Evolutionary conservation across 805 yeast genomes (phyloP).

Genomic region (Blastobotrys attinorum): DNA sequence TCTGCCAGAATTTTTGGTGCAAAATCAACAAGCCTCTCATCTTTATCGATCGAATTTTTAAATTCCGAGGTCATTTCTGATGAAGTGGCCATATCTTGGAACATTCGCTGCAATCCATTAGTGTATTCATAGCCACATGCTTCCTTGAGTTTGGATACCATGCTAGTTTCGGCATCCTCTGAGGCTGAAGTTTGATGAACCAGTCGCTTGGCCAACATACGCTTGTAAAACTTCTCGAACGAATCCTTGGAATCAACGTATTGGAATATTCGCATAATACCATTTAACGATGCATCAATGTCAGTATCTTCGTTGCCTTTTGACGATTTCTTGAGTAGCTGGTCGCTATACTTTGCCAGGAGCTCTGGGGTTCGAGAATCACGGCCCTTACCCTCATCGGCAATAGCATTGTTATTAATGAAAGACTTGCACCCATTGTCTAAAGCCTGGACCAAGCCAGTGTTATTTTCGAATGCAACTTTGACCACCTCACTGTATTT

Average conservation of each 20-base stretch:
- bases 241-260: conserved; percentile 91
- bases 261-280: conserved; percentile 78
- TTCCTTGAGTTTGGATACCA: conserved; percentile 78
- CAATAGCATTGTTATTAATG: conserved; percentile 76
- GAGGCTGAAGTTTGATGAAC: conserved; percentile 80
- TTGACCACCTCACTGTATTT: conserved; percentile 59
- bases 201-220: conserved; percentile 80
- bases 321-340: conserved; percentile 65
- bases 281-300: conserved; percentile 63
- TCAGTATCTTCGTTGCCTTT: conserved; percentile 58
- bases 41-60: conserved; percentile 38
- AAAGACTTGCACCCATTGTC: conserved; percentile 83
- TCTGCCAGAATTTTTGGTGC: conserved; percentile 76
- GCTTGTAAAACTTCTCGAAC: conserved; percentile 86
- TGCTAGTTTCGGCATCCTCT: conserved; percentile 74
- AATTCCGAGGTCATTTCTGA: conserved; percentile 60
- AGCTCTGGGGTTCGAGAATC: conserved; percentile 84
- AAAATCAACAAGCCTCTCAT: conserved; percentile 39
- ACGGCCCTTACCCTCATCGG: conserved; percentile 35
- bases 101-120: conserved; percentile 90
- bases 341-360: conserved; percentile 83
- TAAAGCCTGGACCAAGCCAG: conserved; percentile 75
- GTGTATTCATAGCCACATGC: conserved; percentile 92
- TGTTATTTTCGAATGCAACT: conserved; percentile 61
- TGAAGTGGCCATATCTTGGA: conserved; percentile 83